phyloP scores from a whole-genome alignment of 192 early-diverging fungal species.

The Umbelopsis vinacea region DNA sequence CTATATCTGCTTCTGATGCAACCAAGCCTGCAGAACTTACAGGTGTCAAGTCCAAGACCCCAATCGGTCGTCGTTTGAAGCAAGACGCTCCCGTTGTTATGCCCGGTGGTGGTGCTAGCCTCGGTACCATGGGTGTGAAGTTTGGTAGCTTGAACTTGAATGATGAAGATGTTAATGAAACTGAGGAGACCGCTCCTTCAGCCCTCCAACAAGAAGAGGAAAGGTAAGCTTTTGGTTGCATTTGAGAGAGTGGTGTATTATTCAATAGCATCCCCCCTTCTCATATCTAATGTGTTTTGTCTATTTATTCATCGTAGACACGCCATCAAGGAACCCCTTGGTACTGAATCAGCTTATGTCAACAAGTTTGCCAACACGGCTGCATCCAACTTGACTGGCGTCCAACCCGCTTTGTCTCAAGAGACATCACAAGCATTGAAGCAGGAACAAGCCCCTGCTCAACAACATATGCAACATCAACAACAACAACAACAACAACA shows the following conservation, averaged over 20 bases:
- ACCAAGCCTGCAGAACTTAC: slow-evolving; percentile 38
- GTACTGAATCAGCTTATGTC: slow-evolving; percentile 20
- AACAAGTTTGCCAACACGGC: slow-evolving; percentile 31
- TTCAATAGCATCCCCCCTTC: too few relatives aligned
- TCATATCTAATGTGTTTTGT: not conserved
- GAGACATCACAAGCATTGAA: slow-evolving; percentile 23
- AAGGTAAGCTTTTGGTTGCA: not conserved
- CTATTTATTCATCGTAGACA: not conserved
- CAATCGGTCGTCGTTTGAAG: slow-evolving; percentile 71
- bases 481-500: slow-evolving; percentile 45
- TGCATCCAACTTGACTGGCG: slow-evolving; percentile 28
- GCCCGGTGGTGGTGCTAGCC: slow-evolving; percentile 64
- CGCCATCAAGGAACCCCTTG: not conserved
- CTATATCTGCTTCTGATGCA: slow-evolving; percentile 28
- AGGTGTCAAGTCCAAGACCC: slow-evolving; percentile 46
- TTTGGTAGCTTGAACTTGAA: slow-evolving; percentile 81
- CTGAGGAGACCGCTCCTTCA: slow-evolving; percentile 1
- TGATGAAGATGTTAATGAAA: slow-evolving; percentile 49
- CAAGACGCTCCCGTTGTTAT: slow-evolving; percentile 92
- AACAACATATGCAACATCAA: slow-evolving; percentile 24
- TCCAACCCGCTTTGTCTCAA: slow-evolving; percentile 26
- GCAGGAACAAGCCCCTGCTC: slow-evolving; percentile 14
- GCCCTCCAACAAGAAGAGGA: slow-evolving; percentile 7
- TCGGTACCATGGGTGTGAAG: slow-evolving; percentile 72
- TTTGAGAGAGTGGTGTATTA: too few relatives aligned